Percentiles rank a stretch among this genome's conserved stretches.
phyloP scores from a whole-genome alignment of 2,329 filamentous ascomycete species.

The Elsinoe fawcettii region DNA sequence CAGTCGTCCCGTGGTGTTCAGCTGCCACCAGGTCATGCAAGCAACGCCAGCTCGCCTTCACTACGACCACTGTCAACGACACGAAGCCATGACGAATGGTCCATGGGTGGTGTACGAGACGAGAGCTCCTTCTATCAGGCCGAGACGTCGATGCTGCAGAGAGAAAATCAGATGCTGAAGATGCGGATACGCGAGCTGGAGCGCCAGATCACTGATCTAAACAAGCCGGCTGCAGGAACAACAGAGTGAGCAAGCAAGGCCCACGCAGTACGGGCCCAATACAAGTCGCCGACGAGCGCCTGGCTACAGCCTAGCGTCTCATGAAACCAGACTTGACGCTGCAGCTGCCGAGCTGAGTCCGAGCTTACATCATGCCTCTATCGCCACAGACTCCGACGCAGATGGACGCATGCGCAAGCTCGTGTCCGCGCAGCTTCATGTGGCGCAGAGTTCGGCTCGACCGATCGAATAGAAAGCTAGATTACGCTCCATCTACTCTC shows the following conservation, averaged over 20 bases:
- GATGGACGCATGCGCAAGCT: too few species aligned
- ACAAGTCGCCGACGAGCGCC: too few species aligned
- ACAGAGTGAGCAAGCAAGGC: neutral
- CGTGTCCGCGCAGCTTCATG: too few species aligned
- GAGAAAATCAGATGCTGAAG: conserved; percentile 78
- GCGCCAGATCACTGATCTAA: conserved; percentile 19
- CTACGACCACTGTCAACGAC: conserved; percentile 49
- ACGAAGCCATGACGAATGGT: conserved; percentile 48
- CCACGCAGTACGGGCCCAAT: neutral
- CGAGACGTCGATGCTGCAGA: conserved; percentile 67
- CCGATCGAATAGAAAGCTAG: too few species aligned
- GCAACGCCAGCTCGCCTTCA: conserved; percentile 36
- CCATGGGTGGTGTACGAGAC: conserved; percentile 54
- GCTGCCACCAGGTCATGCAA: conserved; percentile 27
- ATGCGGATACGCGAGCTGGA: conserved; percentile 63
- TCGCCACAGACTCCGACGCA: too few species aligned
- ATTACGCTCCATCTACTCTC: too few species aligned
- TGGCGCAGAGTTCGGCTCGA: too few species aligned
- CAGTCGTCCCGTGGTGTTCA: conserved; percentile 36
- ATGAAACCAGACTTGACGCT: too few species aligned
- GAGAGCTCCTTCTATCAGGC: conserved; percentile 75
- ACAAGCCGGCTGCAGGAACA: neutral
- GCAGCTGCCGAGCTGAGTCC: too few species aligned
- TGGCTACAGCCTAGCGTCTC: too few species aligned
- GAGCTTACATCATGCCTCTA: too few species aligned